Conservation (phyloP, 2,329 filamentous ascomycete genomes). For the Orbilia oligospora region DNA sequence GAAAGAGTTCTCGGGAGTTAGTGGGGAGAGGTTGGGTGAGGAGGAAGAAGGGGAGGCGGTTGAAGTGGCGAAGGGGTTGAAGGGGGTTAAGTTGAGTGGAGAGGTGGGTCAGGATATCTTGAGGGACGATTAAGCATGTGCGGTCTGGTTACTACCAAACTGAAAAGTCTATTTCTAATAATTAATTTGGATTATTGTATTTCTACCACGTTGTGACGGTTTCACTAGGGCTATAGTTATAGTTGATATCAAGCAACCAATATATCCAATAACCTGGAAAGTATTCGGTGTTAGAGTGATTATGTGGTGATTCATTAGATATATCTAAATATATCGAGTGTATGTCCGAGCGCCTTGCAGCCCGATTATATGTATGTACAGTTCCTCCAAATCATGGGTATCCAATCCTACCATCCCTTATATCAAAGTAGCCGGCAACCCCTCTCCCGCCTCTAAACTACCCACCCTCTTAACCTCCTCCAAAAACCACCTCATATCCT, state of each 20-base stretch:
- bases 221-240: too few relatives aligned
- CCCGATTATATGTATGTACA: slow-evolving; percentile 24
- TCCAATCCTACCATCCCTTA: slow-evolving; percentile 1
- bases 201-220: too few relatives aligned
- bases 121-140: slow-evolving; percentile 39
- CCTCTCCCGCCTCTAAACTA: slow-evolving; percentile 62
- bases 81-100: slow-evolving; percentile 16
- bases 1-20: slow-evolving; percentile 67
- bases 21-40: slow-evolving; percentile 4
- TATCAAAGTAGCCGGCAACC: slow-evolving; percentile 10
- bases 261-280: neutral
- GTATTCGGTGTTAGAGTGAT: neutral
- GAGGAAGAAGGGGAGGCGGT: slow-evolving; percentile 37
- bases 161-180: neutral
- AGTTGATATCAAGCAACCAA: neutral
- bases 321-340: slow-evolving; percentile 3
- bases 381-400: slow-evolving; percentile 2
- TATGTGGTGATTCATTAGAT: slow-evolving; percentile 23
- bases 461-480: slow-evolving; percentile 86
- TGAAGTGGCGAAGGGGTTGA: slow-evolving; percentile 29
- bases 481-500: slow-evolving; percentile 93
- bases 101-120: slow-evolving; percentile 41
- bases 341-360: neutral
- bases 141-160: too few relatives aligned
- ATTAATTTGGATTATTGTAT: neutral